phyloP scores from a whole-genome alignment of 108 stramenopile genomes.

The Ochromonas danica region DNA sequence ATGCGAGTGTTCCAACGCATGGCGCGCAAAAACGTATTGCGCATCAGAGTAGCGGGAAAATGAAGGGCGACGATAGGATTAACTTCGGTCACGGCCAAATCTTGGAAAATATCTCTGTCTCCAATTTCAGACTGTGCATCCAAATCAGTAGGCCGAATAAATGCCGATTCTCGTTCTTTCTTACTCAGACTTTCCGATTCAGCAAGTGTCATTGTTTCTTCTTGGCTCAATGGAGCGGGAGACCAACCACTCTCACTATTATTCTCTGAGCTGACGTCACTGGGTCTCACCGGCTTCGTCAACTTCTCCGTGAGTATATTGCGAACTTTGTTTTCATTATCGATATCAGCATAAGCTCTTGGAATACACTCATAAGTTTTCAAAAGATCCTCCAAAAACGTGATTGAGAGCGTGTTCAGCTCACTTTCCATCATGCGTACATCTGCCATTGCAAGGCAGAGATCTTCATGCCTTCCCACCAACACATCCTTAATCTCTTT shows the following conservation, averaged over 20 bases:
- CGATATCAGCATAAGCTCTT: too few species aligned
- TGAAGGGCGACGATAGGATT: background rate
- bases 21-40: background rate
- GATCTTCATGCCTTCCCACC: background rate
- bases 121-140: background rate
- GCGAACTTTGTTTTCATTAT: background rate
- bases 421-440: constrained; percentile 9
- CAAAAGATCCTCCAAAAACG: background rate
- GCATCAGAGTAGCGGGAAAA: background rate
- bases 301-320: background rate
- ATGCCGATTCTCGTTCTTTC: background rate
- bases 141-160: background rate
- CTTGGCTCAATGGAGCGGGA: background rate
- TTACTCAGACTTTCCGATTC: background rate
- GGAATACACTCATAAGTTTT: background rate
- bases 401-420: background rate
- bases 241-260: background rate
- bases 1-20: constrained; percentile 25
- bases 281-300: background rate
- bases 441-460: background rate
- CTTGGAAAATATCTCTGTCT: background rate
- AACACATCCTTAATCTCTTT: constrained; percentile 10
- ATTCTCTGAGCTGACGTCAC: background rate
- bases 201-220: background rate
- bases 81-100: background rate